These are phyloP conservation scores for Cutaneotrichosporon mucoides DNA, from an alignment of 1,284 basidiomycete species.

Conservation along the genomic window DNA sequence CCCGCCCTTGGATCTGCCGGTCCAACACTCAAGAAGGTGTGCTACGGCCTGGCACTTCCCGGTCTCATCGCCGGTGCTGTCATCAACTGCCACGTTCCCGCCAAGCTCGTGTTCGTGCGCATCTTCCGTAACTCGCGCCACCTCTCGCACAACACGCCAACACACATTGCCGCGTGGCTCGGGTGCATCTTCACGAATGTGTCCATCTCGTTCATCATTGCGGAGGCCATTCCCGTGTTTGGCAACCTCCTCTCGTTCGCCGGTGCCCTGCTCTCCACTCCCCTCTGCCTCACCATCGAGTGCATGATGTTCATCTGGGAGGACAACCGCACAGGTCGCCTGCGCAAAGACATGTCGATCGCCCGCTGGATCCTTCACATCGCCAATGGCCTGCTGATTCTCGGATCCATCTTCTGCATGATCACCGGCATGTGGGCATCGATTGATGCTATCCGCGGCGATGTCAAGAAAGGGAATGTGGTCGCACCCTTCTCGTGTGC, in stretches of 20 bases:
- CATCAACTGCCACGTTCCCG: conserved; percentile 47
- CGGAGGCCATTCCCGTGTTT: conserved; percentile 24
- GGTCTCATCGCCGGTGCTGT: conserved; percentile 34
- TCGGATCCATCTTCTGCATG: conserved; percentile 28
- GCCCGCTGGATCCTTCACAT: conserved; percentile 17
- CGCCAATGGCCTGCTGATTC: conserved; percentile 26
- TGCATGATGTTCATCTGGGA: conserved; percentile 35
- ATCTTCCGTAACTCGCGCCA: conserved; percentile 58
- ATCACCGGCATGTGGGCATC: conserved; percentile 30
- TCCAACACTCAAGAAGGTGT: conserved; percentile 37
- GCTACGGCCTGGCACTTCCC: conserved; percentile 41
- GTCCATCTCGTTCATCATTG: conserved; percentile 16
- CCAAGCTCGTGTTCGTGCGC: conserved; percentile 62
- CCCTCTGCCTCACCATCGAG: conserved; percentile 15
- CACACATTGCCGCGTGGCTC: conserved; percentile 52
- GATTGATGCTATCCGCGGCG: conserved; percentile 20
- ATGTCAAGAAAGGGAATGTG: conserved; percentile 11
- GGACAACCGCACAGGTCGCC: conserved; percentile 12
- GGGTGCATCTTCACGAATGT: conserved; percentile 43
- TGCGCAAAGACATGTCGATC: conserved; percentile 2
- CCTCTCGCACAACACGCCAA: conserved; percentile 57
- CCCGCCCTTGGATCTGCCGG: conserved; percentile 48
- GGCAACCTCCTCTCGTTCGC: conserved; percentile 26
- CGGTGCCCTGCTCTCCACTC: conserved; percentile 24
- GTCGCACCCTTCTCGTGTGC: conserved; percentile 25